Percentiles rank a stretch among this genome's conserved stretches.
Evolutionary conservation across 2,329 filamentous ascomycete genomes (phyloP).

Genomic region (Escovopsis sp.): DNA sequence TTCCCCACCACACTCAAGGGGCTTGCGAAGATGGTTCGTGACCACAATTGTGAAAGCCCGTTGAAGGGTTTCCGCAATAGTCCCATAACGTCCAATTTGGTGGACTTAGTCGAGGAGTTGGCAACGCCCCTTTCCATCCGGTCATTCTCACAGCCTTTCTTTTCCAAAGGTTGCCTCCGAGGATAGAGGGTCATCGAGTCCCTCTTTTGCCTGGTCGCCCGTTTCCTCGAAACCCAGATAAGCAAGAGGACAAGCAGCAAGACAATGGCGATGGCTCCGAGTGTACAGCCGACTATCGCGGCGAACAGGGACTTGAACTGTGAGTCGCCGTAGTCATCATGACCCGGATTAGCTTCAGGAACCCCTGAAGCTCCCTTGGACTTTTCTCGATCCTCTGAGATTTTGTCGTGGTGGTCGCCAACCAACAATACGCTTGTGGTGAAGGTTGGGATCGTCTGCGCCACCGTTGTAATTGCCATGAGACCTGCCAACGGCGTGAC

Average conservation of each 20-base stretch:
- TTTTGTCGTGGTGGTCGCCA: not conserved
- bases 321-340: constrained; percentile 2
- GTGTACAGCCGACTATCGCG: constrained; percentile 35
- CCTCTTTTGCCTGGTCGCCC: not conserved
- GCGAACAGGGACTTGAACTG: constrained; percentile 10
- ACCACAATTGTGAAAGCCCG: not conserved
- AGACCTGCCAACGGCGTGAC: too few species aligned
- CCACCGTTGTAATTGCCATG: too few species aligned
- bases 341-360: not conserved
- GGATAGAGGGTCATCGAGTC: not conserved
- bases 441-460: too few species aligned
- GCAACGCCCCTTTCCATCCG: constrained; percentile 29
- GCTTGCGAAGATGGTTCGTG: constrained; percentile 10
- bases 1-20: constrained; percentile 28
- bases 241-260: constrained; percentile 33
- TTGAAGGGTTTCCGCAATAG: not conserved
- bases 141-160: constrained; percentile 8
- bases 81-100: not conserved
- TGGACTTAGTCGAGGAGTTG: constrained; percentile 15
- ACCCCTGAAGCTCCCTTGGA: not conserved
- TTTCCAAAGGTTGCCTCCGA: not conserved
- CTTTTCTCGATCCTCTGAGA: not conserved
- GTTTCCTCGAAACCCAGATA: constrained; percentile 34
- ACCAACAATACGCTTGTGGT: not conserved
- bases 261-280: constrained; percentile 30